These are phyloP conservation scores for Plasmodium gaboni DNA, from an alignment of 169 alveolate genomes.

Conservation along the genomic window DNA sequence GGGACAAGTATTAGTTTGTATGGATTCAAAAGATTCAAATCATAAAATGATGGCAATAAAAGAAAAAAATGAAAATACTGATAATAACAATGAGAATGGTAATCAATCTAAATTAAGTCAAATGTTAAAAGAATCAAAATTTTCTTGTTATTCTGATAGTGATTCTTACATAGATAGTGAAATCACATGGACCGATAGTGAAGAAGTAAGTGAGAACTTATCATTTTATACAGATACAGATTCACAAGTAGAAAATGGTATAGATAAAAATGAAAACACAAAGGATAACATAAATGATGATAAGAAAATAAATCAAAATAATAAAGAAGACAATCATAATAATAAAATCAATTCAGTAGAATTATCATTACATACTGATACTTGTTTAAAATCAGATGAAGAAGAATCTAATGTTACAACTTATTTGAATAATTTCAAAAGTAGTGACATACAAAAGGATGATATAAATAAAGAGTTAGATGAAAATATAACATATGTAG, in stretches of 20 bases:
- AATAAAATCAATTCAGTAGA: too few relatives aligned
- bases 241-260: background rate
- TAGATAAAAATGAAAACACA: background rate
- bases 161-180: conserved; percentile 76
- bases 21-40: conserved; percentile 16
- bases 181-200: conserved; percentile 60
- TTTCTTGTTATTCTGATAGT: conserved; percentile 74
- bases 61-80: background rate
- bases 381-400: too few relatives aligned
- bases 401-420: too few relatives aligned
- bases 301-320: background rate
- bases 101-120: background rate
- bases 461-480: too few relatives aligned
- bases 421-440: too few relatives aligned
- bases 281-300: background rate
- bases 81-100: conserved; percentile 11
- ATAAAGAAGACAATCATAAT: background rate
- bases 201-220: conserved; percentile 7
- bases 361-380: too few relatives aligned
- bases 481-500: too few relatives aligned
- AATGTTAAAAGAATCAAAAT: conserved; percentile 62
- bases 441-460: too few relatives aligned
- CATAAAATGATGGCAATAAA: conserved; percentile 44
- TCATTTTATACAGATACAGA: conserved; percentile 13
- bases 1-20: background rate